Conservation (phyloP, 306 rosid species). For the Gleditsia sinensis region DNA sequence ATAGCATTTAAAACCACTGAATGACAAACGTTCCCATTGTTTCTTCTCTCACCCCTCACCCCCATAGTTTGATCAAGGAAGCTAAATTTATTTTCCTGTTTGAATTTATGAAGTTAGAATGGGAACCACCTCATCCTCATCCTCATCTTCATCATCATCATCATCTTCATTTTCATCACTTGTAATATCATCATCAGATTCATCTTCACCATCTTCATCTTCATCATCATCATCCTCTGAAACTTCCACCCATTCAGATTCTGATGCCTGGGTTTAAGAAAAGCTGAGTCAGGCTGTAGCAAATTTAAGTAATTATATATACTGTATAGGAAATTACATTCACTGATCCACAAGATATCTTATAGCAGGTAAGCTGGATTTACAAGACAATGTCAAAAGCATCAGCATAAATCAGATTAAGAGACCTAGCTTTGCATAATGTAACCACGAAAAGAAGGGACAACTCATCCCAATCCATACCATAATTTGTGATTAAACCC, state of each 20-base stretch:
- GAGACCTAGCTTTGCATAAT: slow-evolving; percentile 5
- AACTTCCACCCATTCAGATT: slow-evolving; percentile 95
- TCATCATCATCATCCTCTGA: slow-evolving; percentile 84
- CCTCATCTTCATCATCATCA: slow-evolving; percentile 65
- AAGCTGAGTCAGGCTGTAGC: slow-evolving; percentile 34
- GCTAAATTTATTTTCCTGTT: too few species aligned
- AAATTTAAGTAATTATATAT: slow-evolving; percentile 26
- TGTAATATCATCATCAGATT: slow-evolving; percentile 38
- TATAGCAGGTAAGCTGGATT: slow-evolving; percentile 26
- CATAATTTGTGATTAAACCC: slow-evolving; percentile 14
- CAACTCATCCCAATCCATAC: slow-evolving; percentile 7
- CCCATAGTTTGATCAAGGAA: neutral
- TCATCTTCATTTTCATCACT: slow-evolving; percentile 61
- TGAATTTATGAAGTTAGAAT: slow-evolving; percentile 34
- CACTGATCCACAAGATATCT: slow-evolving; percentile 20
- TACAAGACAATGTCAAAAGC: slow-evolving; percentile 20
- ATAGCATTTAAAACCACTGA: neutral
- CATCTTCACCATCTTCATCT: slow-evolving; percentile 62
- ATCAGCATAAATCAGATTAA: slow-evolving; percentile 25
- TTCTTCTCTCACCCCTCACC: neutral
- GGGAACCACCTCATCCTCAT: slow-evolving; percentile 32
- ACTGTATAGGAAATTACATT: slow-evolving; percentile 23
- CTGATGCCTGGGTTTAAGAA: slow-evolving; percentile 62
- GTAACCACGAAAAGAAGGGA: slow-evolving; percentile 5
- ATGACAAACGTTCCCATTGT: neutral